phyloP scores from a whole-genome alignment of 202 grass and related monocot species.

The Hordeum pubiflorum region DNA sequence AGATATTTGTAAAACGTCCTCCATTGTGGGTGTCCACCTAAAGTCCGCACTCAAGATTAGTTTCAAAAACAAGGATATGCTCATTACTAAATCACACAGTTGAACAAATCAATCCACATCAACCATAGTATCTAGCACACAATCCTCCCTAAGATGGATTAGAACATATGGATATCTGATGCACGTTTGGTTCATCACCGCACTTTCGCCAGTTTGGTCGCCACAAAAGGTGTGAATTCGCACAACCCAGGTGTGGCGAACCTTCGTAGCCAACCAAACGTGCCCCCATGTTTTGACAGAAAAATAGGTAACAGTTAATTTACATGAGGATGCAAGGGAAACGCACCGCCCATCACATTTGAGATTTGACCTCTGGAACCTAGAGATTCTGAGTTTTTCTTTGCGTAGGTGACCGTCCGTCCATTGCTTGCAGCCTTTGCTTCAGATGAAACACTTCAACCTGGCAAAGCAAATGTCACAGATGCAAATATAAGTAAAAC shows the following conservation, averaged over 20 bases:
- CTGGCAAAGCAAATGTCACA: constrained; percentile 35
- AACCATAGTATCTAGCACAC: not conserved
- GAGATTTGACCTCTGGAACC: not conserved
- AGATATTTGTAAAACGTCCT: too few species aligned
- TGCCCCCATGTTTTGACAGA: not conserved
- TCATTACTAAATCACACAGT: not conserved
- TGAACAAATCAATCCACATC: not conserved
- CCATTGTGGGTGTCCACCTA: too few species aligned
- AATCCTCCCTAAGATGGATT: not conserved
- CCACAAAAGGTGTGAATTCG: not conserved
- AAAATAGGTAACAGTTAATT: not conserved
- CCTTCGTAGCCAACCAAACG: not conserved
- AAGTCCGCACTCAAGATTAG: not conserved
- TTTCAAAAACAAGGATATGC: not conserved
- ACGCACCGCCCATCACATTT: not conserved
- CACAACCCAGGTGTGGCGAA: not conserved
- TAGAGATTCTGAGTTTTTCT: constrained; percentile 55
- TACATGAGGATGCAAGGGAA: not conserved
- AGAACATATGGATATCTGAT: constrained; percentile 7
- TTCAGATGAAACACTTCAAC: constrained; percentile 85
- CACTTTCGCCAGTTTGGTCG: not conserved
- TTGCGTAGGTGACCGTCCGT: constrained; percentile 67
- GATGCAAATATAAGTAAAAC: not conserved
- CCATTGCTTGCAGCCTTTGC: constrained; percentile 65
- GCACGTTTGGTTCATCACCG: constrained; percentile 5